These are phyloP conservation scores for Glebionis coronaria DNA, from an alignment of 129 eudicot species.

Conservation along the genomic window DNA sequence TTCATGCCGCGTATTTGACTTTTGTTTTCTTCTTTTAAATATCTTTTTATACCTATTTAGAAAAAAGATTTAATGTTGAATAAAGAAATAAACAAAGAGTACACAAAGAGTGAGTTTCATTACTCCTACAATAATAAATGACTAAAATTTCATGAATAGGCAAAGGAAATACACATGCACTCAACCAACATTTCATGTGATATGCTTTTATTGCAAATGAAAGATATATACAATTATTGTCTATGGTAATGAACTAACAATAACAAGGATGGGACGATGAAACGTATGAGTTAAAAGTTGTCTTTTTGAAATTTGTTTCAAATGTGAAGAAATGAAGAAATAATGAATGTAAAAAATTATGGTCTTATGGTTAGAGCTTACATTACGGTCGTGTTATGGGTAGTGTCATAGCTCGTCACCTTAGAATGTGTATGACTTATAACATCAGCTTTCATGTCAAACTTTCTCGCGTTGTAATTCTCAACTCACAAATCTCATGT, in stretches of 20 bases:
- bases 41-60: too few relatives aligned
- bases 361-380: too few relatives aligned
- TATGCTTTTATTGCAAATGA: constrained; percentile 13
- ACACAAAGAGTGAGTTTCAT: constrained; percentile 7
- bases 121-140: neutral
- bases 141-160: constrained; percentile 15
- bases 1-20: constrained; percentile 16
- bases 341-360: too few relatives aligned
- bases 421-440: too few relatives aligned
- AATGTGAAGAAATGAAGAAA: too few relatives aligned
- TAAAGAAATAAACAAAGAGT: neutral
- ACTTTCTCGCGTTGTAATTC: too few relatives aligned
- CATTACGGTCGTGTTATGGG: too few relatives aligned
- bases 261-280: neutral
- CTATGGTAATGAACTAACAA: neutral
- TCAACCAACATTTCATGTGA: constrained; percentile 27
- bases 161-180: constrained; percentile 32
- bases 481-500: too few relatives aligned
- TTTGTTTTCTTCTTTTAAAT: neutral
- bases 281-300: neutral
- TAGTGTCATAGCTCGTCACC: too few relatives aligned
- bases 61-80: too few relatives aligned
- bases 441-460: too few relatives aligned
- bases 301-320: neutral
- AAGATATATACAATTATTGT: constrained; percentile 11